These are phyloP conservation scores for Penicillium hesseltinei DNA, from an alignment of 2,329 filamentous ascomycete species.

Conservation along the genomic window DNA sequence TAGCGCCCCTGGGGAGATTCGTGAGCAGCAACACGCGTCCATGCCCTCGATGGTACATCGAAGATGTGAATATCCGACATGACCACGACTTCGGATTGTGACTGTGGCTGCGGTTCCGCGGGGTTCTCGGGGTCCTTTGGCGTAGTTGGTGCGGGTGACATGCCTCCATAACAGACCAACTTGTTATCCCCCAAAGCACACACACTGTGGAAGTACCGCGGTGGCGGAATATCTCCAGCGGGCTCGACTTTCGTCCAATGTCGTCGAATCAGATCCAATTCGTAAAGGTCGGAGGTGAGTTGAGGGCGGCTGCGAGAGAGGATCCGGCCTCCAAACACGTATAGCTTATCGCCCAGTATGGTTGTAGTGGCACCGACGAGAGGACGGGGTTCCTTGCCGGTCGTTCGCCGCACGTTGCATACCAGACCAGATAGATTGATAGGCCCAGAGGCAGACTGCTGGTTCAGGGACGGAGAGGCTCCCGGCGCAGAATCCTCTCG, in stretches of 20 bases:
- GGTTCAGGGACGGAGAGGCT: conserved; percentile 29
- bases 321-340: conserved; percentile 90
- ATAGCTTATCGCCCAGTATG: conserved; percentile 90
- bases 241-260: conserved; percentile 93
- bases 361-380: conserved; percentile 94
- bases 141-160: conserved; percentile 71
- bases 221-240: conserved; percentile 79
- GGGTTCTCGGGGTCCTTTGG: conserved; percentile 44
- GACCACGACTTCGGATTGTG: conserved; percentile 83
- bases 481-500: conserved; percentile 35
- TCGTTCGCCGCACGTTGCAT: conserved; percentile 74
- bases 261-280: conserved; percentile 82
- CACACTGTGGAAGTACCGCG: conserved; percentile 95
- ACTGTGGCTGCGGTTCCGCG: conserved; percentile 58
- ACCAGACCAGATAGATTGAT: conserved; percentile 65
- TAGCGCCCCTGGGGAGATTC: conserved; percentile 91
- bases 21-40: conserved; percentile 77
- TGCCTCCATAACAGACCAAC: conserved; percentile 95
- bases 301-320: conserved; percentile 80
- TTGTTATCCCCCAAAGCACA: conserved; percentile 93
- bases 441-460: conserved; percentile 43
- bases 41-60: conserved; percentile 76
- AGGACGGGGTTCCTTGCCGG: conserved; percentile 84
- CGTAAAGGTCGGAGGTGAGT: conserved; percentile 86
- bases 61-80: conserved; percentile 99